Evolutionary conservation across 2,329 filamentous ascomycete species (phyloP).

Genomic region (Talaromyces sp.): DNA sequence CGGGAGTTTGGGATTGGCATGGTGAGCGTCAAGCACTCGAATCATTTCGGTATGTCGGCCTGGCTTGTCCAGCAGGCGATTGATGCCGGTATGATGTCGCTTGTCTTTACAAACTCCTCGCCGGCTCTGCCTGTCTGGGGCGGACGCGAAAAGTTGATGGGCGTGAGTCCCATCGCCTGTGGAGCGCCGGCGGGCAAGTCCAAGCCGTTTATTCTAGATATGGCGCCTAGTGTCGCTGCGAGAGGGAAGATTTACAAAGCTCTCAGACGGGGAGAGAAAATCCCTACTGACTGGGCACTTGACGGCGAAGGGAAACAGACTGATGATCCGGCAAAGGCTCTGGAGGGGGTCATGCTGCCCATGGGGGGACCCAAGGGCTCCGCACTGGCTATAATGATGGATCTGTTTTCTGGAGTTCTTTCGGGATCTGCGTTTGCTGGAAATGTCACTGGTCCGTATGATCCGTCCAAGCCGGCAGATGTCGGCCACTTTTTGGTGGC

Average conservation of each 20-base stretch:
- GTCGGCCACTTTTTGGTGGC: slow-evolving; percentile 71
- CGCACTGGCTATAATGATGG: slow-evolving; percentile 78
- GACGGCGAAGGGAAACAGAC: slow-evolving; percentile 66
- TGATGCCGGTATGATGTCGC: slow-evolving; percentile 65
- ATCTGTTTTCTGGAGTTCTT: slow-evolving; percentile 74
- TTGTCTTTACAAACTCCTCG: slow-evolving; percentile 68
- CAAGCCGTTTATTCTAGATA: slow-evolving; percentile 55
- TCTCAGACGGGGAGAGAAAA: slow-evolving; percentile 37
- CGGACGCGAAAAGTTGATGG: slow-evolving; percentile 64
- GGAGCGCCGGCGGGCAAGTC: slow-evolving; percentile 63
- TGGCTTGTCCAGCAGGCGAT: slow-evolving; percentile 76
- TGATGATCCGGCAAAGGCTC: slow-evolving; percentile 64
- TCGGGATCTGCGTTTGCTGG: slow-evolving; percentile 76
- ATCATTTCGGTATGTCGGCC: slow-evolving; percentile 79
- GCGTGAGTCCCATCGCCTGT: slow-evolving; percentile 68
- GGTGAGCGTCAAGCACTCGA: slow-evolving; percentile 69
- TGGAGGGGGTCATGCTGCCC: slow-evolving; percentile 76
- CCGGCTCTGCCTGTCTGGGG: slow-evolving; percentile 70
- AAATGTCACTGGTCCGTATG: slow-evolving; percentile 71
- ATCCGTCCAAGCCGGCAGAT: slow-evolving; percentile 62
- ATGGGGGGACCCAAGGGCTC: slow-evolving; percentile 84
- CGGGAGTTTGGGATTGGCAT: slow-evolving; percentile 65
- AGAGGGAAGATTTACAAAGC: slow-evolving; percentile 45
- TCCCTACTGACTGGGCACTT: slow-evolving; percentile 62
- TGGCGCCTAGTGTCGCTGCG: slow-evolving; percentile 44